Evolutionary conservation across 306 rosid genomes (phyloP).

Genomic region (Quercus berberidifolia): DNA sequence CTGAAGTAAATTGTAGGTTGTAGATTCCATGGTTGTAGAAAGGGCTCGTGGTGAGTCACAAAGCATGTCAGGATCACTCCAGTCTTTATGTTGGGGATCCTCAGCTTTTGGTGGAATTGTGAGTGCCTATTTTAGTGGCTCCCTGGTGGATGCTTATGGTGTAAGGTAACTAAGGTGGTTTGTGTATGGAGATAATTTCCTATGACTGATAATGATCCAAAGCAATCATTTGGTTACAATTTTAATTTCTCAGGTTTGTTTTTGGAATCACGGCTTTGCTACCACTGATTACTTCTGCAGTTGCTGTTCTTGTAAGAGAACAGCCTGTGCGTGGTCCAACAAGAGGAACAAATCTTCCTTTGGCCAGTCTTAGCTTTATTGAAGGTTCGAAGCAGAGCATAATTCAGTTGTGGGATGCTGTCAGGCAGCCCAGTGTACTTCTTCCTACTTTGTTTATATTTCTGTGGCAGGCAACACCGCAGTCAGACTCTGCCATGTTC

Average conservation of each 20-base stretch:
- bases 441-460: slow-evolving; percentile 90
- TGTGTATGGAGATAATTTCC: slow-evolving; percentile 18
- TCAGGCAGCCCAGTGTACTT: slow-evolving; percentile 68
- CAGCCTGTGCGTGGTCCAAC: slow-evolving; percentile 44
- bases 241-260: slow-evolving; percentile 73
- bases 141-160: slow-evolving; percentile 76
- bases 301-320: slow-evolving; percentile 91
- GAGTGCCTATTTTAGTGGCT: slow-evolving; percentile 94
- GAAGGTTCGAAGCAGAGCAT: slow-evolving; percentile 68
- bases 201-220: not conserved
- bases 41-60: slow-evolving; percentile 99
- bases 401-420: slow-evolving; percentile 71
- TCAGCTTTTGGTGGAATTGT: slow-evolving; percentile 97
- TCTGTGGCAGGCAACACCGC: slow-evolving; percentile 99
- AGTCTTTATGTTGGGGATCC: slow-evolving; percentile 99
- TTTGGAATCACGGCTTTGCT: slow-evolving; percentile 90
- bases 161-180: slow-evolving; percentile 59
- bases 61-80: slow-evolving; percentile 95
- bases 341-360: slow-evolving; percentile 42
- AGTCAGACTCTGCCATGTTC: slow-evolving; percentile 98
- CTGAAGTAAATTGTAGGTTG: slow-evolving; percentile 71
- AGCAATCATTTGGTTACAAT: slow-evolving; percentile 4
- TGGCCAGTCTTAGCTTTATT: slow-evolving; percentile 40
- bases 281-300: slow-evolving; percentile 88
- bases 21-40: slow-evolving; percentile 99